These are phyloP conservation scores for Lactuca saligna DNA, from an alignment of 129 eudicot species.

Conservation along the genomic window DNA sequence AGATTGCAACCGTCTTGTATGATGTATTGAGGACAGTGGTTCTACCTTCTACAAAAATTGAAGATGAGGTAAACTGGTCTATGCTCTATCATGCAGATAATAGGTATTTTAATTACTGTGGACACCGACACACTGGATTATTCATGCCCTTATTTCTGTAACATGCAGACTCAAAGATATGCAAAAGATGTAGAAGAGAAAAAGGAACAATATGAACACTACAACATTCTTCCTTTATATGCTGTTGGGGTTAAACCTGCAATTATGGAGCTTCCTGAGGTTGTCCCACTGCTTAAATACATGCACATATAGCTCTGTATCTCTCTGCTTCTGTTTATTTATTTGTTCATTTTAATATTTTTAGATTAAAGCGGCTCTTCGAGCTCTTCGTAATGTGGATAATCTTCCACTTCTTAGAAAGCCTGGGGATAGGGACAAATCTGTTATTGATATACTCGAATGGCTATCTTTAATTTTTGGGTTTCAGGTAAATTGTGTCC, in stretches of 20 bases:
- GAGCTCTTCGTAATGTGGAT: slow-evolving; percentile 63
- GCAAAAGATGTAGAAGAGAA: slow-evolving; percentile 85
- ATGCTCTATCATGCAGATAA: slow-evolving; percentile 26
- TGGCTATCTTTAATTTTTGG: slow-evolving; percentile 92
- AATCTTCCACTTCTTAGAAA: slow-evolving; percentile 72
- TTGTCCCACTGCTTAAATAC: slow-evolving; percentile 20
- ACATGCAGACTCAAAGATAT: slow-evolving; percentile 59
- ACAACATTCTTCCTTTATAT: slow-evolving; percentile 89
- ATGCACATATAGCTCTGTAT: neutral
- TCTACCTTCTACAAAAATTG: slow-evolving; percentile 65
- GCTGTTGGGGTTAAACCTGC: slow-evolving; percentile 84
- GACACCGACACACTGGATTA: neutral
- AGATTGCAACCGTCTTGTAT: slow-evolving; percentile 86
- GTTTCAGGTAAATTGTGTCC: slow-evolving; percentile 65
- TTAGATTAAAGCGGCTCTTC: slow-evolving; percentile 82
- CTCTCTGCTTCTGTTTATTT: neutral
- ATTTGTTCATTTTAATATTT: slow-evolving; percentile 17
- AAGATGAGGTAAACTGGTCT: slow-evolving; percentile 54
- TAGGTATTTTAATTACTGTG: slow-evolving; percentile 5
- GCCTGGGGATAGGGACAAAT: slow-evolving; percentile 60
- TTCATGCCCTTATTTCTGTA: neutral
- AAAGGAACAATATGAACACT: slow-evolving; percentile 69
- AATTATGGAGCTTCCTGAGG: slow-evolving; percentile 97
- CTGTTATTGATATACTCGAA: slow-evolving; percentile 79
- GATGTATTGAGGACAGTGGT: slow-evolving; percentile 87